phyloP scores from a whole-genome alignment of 441 rosid species.

The Brassica hybrid region DNA sequence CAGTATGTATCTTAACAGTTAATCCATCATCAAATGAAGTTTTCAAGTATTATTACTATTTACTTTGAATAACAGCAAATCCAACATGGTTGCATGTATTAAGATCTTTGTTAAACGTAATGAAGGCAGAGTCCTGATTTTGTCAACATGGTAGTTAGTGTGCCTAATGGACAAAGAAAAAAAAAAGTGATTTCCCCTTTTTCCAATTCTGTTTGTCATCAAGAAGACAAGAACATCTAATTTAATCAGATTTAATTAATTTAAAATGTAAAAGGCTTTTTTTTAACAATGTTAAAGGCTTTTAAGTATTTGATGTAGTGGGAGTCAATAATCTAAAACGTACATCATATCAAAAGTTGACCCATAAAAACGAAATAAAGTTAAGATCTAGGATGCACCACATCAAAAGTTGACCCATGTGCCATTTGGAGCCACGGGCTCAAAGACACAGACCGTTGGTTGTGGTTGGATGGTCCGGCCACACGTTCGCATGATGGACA shows the following conservation, averaged over 20 bases:
- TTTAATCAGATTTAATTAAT: conserved; percentile 14
- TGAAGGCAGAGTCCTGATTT: not conserved
- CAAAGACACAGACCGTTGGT: conserved; percentile 28
- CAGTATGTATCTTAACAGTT: too few relatives aligned
- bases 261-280: not conserved
- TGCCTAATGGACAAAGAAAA: not conserved
- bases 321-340: conserved; percentile 42
- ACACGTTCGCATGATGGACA: conserved; percentile 92
- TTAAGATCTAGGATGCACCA: not conserved
- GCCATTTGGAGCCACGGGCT: conserved; percentile 42
- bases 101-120: not conserved
- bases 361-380: not conserved
- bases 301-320: conserved; percentile 26
- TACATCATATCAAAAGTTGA: conserved; percentile 13
- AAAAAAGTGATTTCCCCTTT: not conserved
- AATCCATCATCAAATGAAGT: too few relatives aligned
- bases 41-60: not conserved
- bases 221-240: conserved; percentile 21
- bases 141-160: not conserved
- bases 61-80: not conserved
- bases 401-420: conserved; percentile 31
- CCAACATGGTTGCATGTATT: not conserved
- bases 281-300: not conserved
- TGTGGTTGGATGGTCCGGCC: conserved; percentile 39
- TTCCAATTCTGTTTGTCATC: not conserved